Conservation (phyloP, 768 basidiomycete species). For the Agaricus subrufescens region DNA sequence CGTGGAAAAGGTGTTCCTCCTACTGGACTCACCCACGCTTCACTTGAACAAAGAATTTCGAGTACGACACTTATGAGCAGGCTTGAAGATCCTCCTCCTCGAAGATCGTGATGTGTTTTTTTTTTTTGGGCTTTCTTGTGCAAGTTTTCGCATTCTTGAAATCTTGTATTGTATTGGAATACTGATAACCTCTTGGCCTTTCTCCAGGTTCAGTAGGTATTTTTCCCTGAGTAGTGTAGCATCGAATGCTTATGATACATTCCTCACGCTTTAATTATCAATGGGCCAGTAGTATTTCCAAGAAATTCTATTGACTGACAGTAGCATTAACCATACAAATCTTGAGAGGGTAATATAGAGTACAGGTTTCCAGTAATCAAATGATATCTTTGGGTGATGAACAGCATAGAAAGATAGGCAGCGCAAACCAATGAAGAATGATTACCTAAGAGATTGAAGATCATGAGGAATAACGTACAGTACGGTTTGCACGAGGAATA, state of each 20-base stretch:
- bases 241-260: no score
- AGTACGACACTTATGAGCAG: constrained; percentile 1
- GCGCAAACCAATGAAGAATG: background rate
- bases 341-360: constrained; percentile 1
- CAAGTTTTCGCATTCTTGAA: background rate
- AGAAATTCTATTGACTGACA: background rate
- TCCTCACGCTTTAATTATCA: no score
- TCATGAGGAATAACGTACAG: no score
- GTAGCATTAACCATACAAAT: background rate
- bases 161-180: background rate
- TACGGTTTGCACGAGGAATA: no score
- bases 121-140: background rate
- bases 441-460: no score
- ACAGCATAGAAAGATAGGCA: background rate
- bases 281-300: background rate
- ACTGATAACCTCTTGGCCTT: no score
- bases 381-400: background rate
- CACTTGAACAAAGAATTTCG: constrained; percentile 5
- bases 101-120: background rate
- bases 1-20: constrained; percentile 2
- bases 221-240: background rate
- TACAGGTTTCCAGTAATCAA: background rate
- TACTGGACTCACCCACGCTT: background rate
- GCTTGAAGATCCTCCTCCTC: constrained; percentile 3
- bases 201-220: no score